Base-by-base conservation (phyloP, 2,329 filamentous ascomycete genomes). In the Alternaria brassicicola region DNA sequence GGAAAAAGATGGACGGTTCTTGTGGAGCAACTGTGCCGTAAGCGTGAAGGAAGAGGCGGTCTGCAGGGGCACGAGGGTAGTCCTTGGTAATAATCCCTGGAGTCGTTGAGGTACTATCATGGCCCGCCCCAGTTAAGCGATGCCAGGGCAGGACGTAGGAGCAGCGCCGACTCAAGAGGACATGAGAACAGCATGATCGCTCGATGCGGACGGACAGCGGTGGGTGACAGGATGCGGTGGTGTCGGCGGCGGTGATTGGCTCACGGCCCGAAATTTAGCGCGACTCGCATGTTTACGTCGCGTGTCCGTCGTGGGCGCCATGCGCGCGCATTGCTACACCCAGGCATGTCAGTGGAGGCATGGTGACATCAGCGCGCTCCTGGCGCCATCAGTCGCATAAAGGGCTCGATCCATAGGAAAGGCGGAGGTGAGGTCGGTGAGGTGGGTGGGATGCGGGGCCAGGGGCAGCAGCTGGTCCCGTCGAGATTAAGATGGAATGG, bases 391-490 rank as follows among this genome's bases (percentile, higher is more conserved):
- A 19, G 23, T 31, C 25, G 43, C 55, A 57, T 57, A 12, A 43
- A 42, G 15, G 8, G 23, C 36, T 35, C 19, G 50, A 35, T 43
- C 28, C 50, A 54, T 42, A 33, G 54, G 42, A 52, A 19, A 39
- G 35, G 41, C 41, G 33, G 48, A 30, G n/a, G n/a, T 17, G 38
- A 26, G 50, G 30, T 43, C 50, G 55, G 55, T 57, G 55, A 54
- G 35, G 35, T 12, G 38, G 35, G 26, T 42, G 43, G 25, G 21
- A 43, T 50, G 55, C 42, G 55, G 49, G 57, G 54, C 23, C 61
- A 64, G 57, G 63, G 38, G 55, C 53, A 59, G 50, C 53, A 57
- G 47, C 55, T 62, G 62, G 62, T 42, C 59, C 60, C 13, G 35
- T 52, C 53, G 30, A 54, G 26, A 55, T 59, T 61, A 52, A 57